Percentiles rank a stretch among this genome's conserved stretches.
These are phyloP conservation scores for Tuber magnatum DNA, from an alignment of 495 filamentous ascomycete genomes.

Conservation along the genomic window DNA sequence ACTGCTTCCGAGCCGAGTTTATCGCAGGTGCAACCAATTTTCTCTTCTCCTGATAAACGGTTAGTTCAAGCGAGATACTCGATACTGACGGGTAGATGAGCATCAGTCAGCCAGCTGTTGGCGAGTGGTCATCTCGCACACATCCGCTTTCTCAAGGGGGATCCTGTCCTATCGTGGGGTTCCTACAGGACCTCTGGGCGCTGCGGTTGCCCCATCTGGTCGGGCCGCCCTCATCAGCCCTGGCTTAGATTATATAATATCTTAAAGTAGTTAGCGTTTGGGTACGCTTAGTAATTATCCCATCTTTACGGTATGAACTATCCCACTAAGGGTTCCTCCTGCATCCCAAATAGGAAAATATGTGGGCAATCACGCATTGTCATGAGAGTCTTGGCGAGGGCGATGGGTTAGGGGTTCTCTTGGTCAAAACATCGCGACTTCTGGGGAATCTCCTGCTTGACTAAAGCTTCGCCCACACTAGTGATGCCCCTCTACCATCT, in stretches of 20 bases:
- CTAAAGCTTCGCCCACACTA: neutral
- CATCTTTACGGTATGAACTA: too few species aligned
- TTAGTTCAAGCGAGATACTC: neutral
- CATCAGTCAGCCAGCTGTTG: neutral
- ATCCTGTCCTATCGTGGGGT: neutral
- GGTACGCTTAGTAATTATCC: neutral
- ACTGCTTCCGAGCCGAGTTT: neutral
- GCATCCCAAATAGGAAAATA: neutral
- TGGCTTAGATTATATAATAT: neutral
- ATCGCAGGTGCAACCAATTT: neutral
- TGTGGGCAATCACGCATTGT: neutral
- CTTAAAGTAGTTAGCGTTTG: neutral
- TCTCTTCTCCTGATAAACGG: neutral
- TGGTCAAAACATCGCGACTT: neutral
- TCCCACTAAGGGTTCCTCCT: neutral
- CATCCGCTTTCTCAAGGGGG: neutral
- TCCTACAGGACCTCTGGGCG: neutral
- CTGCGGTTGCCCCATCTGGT: conserved; percentile 2
- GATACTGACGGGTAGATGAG: neutral
- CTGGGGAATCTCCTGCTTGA: neutral
- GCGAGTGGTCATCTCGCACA: neutral
- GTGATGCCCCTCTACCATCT: neutral
- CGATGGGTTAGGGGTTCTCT: neutral
- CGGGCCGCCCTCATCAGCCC: neutral
- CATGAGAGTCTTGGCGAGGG: neutral